phyloP scores from a whole-genome alignment of 495 filamentous ascomycete genomes.

The Penicillium manginii region DNA sequence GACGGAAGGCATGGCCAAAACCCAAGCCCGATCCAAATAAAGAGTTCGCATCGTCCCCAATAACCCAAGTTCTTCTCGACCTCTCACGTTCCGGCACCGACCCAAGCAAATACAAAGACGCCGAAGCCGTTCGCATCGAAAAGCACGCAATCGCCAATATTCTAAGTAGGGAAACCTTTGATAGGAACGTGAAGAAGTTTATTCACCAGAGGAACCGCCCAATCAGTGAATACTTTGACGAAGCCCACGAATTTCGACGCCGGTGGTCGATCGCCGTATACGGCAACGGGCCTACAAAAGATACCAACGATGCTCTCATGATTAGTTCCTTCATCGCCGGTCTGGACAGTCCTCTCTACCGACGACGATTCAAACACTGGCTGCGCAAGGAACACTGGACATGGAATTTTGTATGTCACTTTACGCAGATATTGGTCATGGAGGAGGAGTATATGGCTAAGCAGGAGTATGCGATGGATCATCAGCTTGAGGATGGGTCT shows the following conservation, averaged over 20 bases:
- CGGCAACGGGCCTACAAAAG: too few relatives aligned
- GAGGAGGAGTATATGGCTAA: conserved; percentile 23
- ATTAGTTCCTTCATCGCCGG: conserved; percentile 19
- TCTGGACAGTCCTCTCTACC: conserved; percentile 16
- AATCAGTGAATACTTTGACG: conserved; percentile 18
- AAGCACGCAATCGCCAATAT: not conserved
- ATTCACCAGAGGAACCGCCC: conserved; percentile 15
- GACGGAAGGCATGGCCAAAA: not conserved
- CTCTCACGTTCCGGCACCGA: not conserved
- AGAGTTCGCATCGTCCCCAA: not conserved
- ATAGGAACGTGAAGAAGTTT: not conserved
- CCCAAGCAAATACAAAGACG: not conserved
- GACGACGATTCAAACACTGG: conserved; percentile 18
- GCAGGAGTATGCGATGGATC: conserved; percentile 20
- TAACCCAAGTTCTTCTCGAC: not conserved
- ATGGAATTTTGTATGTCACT: conserved; percentile 18
- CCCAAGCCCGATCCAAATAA: not conserved
- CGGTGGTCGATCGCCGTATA: not conserved
- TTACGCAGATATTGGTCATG: conserved; percentile 9
- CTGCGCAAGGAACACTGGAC: conserved; percentile 14
- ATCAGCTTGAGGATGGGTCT: conserved; percentile 18
- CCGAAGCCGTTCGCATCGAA: not conserved
- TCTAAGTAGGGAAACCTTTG: not conserved
- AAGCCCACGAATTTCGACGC: conserved; percentile 7
- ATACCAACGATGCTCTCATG: not conserved